Evolutionary conservation across 306 rosid species (phyloP), one percentile per base, ranked within the genome.

Genomic region (Rubus parviflorus): DNA sequence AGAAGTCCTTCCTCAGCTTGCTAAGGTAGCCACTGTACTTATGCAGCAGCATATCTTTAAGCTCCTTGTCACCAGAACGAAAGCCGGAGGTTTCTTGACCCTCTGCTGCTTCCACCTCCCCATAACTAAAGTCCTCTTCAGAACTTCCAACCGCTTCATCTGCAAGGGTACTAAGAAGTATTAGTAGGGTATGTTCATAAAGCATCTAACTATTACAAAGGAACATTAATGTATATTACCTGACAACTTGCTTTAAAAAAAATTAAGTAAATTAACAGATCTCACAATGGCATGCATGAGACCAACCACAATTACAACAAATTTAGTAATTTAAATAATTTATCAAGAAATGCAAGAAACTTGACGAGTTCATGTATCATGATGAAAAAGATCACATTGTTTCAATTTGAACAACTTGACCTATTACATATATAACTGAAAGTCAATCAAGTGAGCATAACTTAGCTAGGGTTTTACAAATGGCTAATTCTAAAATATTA

Each of bases 11-110:
- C 80, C 86, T 90, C 82, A 93, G 81, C 77, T 71, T 90, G 82
- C 87, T 80, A 4, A 93, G 88, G 57, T 90, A 90, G 17, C 98
- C 98, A 75, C 96, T 92, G 86, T 93, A 90, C 83, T 91, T 93
- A 3, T 86, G 84, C 72, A 87, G 88, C 3, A 93, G 96, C 90
- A 82, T 87, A 79, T 81, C 97, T 81, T 93, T 93, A 3, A 91
- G 86, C 65, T 88, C 96, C 74, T 75, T 65, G 58, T 88, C 89
- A 5, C 76, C 81, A 8, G 67, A 14, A 43, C 73, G 63, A 4
- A 57, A 68, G 3, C 85, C 70, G 43, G 65, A 73, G 35, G 70
- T 17, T 57, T 82, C 85, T 7, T 11, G 53, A 9, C 41, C 43
- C 78, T 85, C 89, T 2, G 69, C 23, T 53, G 49, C 81, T 75